phyloP scores from a whole-genome alignment of 306 rosid species.

The Malus asiatica region DNA sequence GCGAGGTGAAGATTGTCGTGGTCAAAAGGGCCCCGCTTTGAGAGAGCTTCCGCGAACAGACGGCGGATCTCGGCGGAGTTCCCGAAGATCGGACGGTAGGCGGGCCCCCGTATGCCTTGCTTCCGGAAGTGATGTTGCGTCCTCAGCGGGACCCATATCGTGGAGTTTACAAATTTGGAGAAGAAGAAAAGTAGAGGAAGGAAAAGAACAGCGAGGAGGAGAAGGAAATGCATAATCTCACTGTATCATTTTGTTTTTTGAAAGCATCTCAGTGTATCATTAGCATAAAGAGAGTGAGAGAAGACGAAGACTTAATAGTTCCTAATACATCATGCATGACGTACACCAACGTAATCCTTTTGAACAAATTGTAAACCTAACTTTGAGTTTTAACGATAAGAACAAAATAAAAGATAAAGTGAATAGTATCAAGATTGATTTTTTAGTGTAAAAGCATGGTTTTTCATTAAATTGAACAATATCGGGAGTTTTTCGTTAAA shows the following conservation, averaged over 20 bases:
- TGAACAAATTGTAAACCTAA: background rate
- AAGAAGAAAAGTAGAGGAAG: background rate
- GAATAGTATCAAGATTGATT: no score
- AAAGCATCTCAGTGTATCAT: no score
- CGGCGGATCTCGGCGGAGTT: constrained; percentile 48
- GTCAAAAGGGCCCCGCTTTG: constrained; percentile 22
- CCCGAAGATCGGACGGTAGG: constrained; percentile 53
- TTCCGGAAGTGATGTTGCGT: constrained; percentile 36
- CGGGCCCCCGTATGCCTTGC: constrained; percentile 65
- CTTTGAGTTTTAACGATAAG: no score
- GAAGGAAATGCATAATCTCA: constrained; percentile 19
- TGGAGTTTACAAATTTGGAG: constrained; percentile 27
- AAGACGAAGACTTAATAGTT: background rate
- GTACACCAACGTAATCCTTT: background rate
- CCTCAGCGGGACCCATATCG: constrained; percentile 49
- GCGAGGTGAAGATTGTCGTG: constrained; percentile 39
- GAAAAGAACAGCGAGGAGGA: background rate
- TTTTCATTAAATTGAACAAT: no score
- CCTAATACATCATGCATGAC: background rate
- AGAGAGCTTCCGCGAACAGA: constrained; percentile 32
- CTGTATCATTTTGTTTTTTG: no score
- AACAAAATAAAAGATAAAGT: no score
- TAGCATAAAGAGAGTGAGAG: background rate
- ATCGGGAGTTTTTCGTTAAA: no score
- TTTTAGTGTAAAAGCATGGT: no score